Evolutionary conservation across 257 asterid genomes (phyloP), one percentile per base, ranked within the genome.

Genomic region (Jaltomata sinuosa): DNA sequence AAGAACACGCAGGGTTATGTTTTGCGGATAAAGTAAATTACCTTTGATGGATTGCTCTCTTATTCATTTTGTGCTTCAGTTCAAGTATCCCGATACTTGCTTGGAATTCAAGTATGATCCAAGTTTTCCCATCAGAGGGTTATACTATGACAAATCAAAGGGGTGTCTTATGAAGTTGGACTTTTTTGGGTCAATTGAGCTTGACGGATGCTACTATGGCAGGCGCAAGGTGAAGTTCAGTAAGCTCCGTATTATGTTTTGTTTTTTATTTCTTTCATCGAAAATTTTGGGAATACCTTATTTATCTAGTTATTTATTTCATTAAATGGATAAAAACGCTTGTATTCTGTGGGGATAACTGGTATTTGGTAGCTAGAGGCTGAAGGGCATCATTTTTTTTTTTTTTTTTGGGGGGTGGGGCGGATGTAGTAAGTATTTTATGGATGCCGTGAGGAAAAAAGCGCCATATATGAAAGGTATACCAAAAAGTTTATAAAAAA

Each of bases 141-240:
- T 96, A 85, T 95, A 92, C 81, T 96, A 94, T 86, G 99, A 96
- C 90, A 96, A 94, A 90, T 91, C 89, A 19, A 96, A 93, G 88
- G 99, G 99, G 49, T 95, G 97, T 87, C 92, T 96, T n/a, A 55
- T 96, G 94, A 96, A 96, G 89, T 89, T 96, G 89, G 99, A 96
- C 87, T 94, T 96, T 90, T 96, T 96, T 88, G 99, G 98, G 78
- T 93, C 99, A 52, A 96, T 96, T 45, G 99, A 96, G 89, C 98
- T 97, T 10, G 98, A 91, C 86, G 98, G 97, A 79, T 96, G 98
- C 93, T 96, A 94, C 90, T 94, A 90, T 90, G 99, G 99, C 79
- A 91, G 99, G 94, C 93, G 87, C 83, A 94, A 93, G 98, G 99
- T 96, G 89, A 77, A 59, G 10, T 76, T 4, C 14, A 25, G 11